Base-by-base conservation (phyloP, 1,284 basidiomycete genomes). In the Grifola frondosa region DNA sequence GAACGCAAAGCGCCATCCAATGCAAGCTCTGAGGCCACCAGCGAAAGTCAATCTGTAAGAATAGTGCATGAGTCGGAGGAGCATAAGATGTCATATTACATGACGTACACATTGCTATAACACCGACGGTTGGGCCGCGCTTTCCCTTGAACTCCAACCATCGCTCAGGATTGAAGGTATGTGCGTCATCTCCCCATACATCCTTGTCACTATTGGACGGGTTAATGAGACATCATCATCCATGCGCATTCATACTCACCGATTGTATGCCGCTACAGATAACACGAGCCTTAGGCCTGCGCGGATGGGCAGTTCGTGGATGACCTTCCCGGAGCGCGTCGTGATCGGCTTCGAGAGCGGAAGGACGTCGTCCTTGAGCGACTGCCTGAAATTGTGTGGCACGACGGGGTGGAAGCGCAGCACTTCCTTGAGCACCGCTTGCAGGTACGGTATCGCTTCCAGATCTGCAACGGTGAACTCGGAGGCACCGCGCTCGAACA, bases 1-100 rank as follows among this genome's bases (percentile, higher is more conserved):
- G 30, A 46, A 68, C 66, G 74, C 71, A 51, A 80, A 77, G 46
- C 74, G 69, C 75, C 78, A 79, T 36, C 56, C 56, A 45, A 78
- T 72, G 58, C 77, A 79, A 1, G 69, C 63, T 25, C 74, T 64
- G 10, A 75, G 66, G n/a, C 75, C 75, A 16, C 71, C 73, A 10
- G 50, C 40, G 35, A 49, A 52, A 12, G 48, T 48, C 28, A 50
- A 28, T 23, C 48, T 49, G 41, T 11, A 12, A 25, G 19, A n/a
- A 22, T 7, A 32, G 10, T 26, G 12, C 17, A 13, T 22, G 33
- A 35, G 16, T 22, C 39, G 24, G 16, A 21, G 40, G 13, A 22
- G 38, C 12, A 17, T 8, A 24, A 26, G 23, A 30, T 30, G 21
- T 17, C 17, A 15, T 31, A 13, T 17, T 21, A 20, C 15, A 16